Percentiles rank a stretch among this genome's conserved stretches.
Evolutionary conservation across 192 early-diverging fungal genomes (phyloP).

Genomic region (Backusella morwellensis): DNA sequence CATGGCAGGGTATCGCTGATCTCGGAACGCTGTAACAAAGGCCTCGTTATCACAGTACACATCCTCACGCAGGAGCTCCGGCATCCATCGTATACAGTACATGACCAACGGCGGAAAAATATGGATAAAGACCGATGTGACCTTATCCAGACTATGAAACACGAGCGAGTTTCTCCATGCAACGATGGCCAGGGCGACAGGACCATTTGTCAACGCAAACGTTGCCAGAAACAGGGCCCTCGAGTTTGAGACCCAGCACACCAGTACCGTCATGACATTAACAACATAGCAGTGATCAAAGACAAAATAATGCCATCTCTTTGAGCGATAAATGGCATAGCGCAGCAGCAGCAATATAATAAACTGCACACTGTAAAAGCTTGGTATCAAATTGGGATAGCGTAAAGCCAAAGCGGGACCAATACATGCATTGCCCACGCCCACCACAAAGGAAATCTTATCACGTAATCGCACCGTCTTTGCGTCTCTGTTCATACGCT

Average conservation of each 20-base stretch:
- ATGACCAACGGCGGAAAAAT: constrained; percentile 59
- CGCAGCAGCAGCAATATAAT: constrained; percentile 43
- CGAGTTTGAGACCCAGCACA: too few species aligned
- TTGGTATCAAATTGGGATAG: constrained; percentile 53
- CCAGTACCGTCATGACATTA: constrained; percentile 48
- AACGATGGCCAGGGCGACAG: constrained; percentile 64
- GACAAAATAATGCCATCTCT: constrained; percentile 59
- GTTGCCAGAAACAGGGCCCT: constrained; percentile 20
- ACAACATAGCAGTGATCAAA: constrained; percentile 63
- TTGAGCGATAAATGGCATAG: constrained; percentile 52
- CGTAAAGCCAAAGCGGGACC: constrained; percentile 49
- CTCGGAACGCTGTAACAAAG: constrained; percentile 30
- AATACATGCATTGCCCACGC: constrained; percentile 63
- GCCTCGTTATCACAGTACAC: constrained; percentile 7
- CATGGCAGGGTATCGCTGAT: constrained; percentile 46
- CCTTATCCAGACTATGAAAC: constrained; percentile 66
- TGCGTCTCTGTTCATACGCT: constrained; percentile 34
- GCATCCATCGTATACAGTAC: constrained; percentile 60
- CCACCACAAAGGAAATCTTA: constrained; percentile 65
- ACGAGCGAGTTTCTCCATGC: constrained; percentile 59
- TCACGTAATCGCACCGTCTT: constrained; percentile 52
- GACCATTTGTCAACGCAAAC: constrained; percentile 47
- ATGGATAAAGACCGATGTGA: constrained; percentile 64
- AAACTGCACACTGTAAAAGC: constrained; percentile 51
- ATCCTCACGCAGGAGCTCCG: constrained; percentile 16